phyloP scores from a whole-genome alignment of 176 grass and related monocot genomes.

The Avena atlantica region DNA sequence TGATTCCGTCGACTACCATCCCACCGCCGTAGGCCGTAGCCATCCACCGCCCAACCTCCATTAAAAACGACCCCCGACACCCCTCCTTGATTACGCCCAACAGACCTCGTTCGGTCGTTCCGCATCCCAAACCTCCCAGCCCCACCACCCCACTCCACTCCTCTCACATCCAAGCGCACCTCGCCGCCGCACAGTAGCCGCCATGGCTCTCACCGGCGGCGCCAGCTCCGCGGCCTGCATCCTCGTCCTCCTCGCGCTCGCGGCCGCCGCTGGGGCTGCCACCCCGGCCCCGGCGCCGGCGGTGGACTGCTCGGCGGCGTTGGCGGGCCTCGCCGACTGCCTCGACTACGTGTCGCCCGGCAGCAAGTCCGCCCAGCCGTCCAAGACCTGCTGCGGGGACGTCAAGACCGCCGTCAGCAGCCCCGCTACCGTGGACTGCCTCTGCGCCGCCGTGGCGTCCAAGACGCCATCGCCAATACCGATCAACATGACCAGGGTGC shows the following conservation, averaged over 20 bases:
- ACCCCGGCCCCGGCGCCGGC: conserved; percentile 44
- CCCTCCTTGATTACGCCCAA: not conserved
- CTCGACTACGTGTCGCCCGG: conserved; percentile 36
- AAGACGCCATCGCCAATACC: not conserved
- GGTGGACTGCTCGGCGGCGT: not conserved
- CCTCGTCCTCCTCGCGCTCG: conserved; percentile 33
- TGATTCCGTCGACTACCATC: too few relatives aligned
- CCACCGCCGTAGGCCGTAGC: not conserved
- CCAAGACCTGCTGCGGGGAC: conserved; percentile 46
- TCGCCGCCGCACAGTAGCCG: not conserved
- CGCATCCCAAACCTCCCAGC: conserved; percentile 34
- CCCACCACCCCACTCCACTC: not conserved
- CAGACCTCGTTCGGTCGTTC: not conserved
- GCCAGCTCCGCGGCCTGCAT: conserved; percentile 25
- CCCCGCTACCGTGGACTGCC: conserved; percentile 39
- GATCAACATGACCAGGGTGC: conserved; percentile 46
- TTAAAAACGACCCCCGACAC: conserved; percentile 13
- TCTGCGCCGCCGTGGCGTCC: conserved; percentile 38
- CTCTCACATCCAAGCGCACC: not conserved
- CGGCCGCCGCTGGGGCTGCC: not conserved
- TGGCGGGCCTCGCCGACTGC: conserved; percentile 20
- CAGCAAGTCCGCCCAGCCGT: not conserved
- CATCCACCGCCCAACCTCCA: not conserved
- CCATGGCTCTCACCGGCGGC: conserved; percentile 35
- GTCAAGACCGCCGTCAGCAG: conserved; percentile 43